Percentiles rank a stretch among this genome's conserved stretches.
Conservation (phyloP, 305 asterid genomes). For the Petunia hybrid region DNA sequence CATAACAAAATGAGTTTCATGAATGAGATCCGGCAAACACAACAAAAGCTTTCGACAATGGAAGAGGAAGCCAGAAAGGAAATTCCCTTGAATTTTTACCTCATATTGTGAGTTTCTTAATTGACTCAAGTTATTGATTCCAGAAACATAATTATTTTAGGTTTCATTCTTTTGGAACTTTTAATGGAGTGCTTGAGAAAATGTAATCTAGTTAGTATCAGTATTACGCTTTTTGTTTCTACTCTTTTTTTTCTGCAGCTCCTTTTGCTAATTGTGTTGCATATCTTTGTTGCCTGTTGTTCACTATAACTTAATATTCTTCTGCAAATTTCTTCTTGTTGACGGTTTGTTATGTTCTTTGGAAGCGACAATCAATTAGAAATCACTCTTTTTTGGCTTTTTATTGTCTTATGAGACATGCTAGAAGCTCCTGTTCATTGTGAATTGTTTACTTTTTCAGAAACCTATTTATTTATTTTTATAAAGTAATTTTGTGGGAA, state of each 20-base stretch:
- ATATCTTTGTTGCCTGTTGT: neutral
- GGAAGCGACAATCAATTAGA: neutral
- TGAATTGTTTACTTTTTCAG: neutral
- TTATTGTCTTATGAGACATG: neutral
- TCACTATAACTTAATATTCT: neutral
- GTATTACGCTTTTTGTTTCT: neutral
- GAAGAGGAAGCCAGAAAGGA: slow-evolving; percentile 87
- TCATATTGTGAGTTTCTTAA: slow-evolving; percentile 76
- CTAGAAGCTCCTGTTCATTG: neutral
- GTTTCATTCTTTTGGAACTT: neutral
- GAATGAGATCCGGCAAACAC: slow-evolving; percentile 82
- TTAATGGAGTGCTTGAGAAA: slow-evolving; percentile 7
- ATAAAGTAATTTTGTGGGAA: neutral
- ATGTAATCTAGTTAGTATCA: neutral
- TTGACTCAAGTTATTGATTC: slow-evolving; percentile 14
- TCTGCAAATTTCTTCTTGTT: neutral
- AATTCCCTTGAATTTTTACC: slow-evolving; percentile 84
- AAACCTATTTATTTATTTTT: neutral
- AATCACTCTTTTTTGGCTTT: neutral
- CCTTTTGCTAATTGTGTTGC: neutral
- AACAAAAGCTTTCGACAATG: slow-evolving; percentile 67
- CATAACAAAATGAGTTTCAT: slow-evolving; percentile 58
- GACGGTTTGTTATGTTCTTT: neutral
- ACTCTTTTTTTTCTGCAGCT: no score
- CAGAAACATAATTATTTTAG: neutral